Percentiles rank a stretch among this genome's conserved stretches.
phyloP scores from a whole-genome alignment of 176 grass and related monocot species.

The Avena insularis region DNA sequence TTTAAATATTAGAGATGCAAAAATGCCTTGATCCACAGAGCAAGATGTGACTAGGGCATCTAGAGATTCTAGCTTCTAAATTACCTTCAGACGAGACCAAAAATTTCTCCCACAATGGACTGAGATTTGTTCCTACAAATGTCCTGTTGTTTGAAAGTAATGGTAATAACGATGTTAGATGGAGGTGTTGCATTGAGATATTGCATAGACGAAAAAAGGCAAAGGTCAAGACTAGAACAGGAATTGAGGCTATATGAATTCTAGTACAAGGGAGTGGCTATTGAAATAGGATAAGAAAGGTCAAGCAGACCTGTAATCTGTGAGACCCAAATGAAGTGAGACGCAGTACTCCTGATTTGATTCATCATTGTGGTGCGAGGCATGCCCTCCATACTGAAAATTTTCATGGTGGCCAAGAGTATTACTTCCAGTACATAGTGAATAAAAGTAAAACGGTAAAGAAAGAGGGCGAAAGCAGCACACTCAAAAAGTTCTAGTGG shows the following conservation, averaged over 20 bases:
- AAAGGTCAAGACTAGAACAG: not conserved
- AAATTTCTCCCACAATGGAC: constrained; percentile 85
- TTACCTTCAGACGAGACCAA: constrained; percentile 79
- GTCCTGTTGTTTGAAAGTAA: constrained; percentile 63
- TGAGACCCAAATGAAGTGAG: constrained; percentile 88
- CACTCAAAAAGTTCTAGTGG: not conserved
- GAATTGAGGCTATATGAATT: not conserved
- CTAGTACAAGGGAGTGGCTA: not conserved
- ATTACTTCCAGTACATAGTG: not conserved
- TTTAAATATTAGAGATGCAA: not conserved
- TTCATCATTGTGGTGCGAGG: constrained; percentile 52
- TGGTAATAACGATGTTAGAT: not conserved
- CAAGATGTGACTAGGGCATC: not conserved
- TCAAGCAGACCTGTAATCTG: constrained; percentile 81
- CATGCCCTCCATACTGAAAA: constrained; percentile 82
- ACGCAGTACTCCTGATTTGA: constrained; percentile 41
- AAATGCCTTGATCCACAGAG: not conserved
- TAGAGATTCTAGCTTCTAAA: constrained; percentile 15
- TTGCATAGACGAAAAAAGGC: not conserved
- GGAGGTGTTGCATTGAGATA: constrained; percentile 4
- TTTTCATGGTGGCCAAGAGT: constrained; percentile 22
- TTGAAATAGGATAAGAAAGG: constrained; percentile 17
- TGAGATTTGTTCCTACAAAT: constrained; percentile 97
- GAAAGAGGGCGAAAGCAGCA: not conserved
- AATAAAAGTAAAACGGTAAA: not conserved